These are phyloP conservation scores for Paraphoma chrysanthemicola DNA, from an alignment of 2,329 filamentous ascomycete genomes.

Conservation along the genomic window DNA sequence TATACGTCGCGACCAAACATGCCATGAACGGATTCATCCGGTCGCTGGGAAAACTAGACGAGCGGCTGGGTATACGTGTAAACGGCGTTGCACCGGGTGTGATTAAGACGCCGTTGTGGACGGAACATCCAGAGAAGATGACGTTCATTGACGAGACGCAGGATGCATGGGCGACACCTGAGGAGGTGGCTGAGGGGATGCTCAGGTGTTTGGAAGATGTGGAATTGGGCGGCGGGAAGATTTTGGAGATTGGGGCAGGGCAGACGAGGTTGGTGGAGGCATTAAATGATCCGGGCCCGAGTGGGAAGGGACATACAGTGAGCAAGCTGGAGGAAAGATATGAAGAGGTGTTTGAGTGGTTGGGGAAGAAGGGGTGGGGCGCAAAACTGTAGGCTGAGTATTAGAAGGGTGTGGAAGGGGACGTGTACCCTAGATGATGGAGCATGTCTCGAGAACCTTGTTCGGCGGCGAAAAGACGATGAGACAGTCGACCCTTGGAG, in stretches of 20 bases:
- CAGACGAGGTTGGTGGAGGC: constrained; percentile 59
- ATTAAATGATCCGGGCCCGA: constrained; percentile 63
- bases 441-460: not conserved
- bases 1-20: constrained; percentile 57
- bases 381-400: not conserved
- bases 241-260: constrained; percentile 63
- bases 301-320: constrained; percentile 55
- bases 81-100: constrained; percentile 67
- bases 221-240: constrained; percentile 53
- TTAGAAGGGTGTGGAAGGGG: not conserved
- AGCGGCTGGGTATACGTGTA: constrained; percentile 60
- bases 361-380: constrained; percentile 60
- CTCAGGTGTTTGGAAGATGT: constrained; percentile 61
- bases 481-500: not conserved
- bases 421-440: not conserved
- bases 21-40: constrained; percentile 58
- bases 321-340: constrained; percentile 51
- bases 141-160: constrained; percentile 55
- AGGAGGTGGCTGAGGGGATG: constrained; percentile 68
- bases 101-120: constrained; percentile 69
- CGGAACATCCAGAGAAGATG: constrained; percentile 67
- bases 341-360: constrained; percentile 58
- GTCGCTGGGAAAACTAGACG: constrained; percentile 58
- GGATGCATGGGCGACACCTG: constrained; percentile 66
- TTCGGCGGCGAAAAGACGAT: not conserved